Conservation (phyloP, 768 basidiomycete species). For the Mrakia gelida region DNA sequence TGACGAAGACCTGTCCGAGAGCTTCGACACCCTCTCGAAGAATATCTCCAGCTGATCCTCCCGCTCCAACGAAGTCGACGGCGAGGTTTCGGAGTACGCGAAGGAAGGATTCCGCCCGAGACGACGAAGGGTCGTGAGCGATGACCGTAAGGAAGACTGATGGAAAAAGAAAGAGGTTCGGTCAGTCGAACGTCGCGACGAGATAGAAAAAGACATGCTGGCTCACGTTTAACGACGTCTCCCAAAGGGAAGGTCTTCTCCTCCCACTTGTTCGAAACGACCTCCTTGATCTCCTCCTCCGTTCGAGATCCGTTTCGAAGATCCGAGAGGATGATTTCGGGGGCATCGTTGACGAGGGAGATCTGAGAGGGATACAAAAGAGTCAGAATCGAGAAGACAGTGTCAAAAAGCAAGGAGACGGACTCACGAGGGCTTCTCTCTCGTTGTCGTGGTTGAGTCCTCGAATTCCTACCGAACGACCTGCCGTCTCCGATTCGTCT, state of each 20-base stretch:
- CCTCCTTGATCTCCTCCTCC: neutral
- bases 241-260: slow-evolving; percentile 57
- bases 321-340: slow-evolving; percentile 60
- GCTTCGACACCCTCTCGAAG: slow-evolving; percentile 68
- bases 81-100: slow-evolving; percentile 57
- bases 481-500: slow-evolving; percentile 46
- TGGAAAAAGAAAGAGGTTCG: too few species aligned
- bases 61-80: slow-evolving; percentile 57
- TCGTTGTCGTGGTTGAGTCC: slow-evolving; percentile 62
- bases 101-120: slow-evolving; percentile 67
- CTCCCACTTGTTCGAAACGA: slow-evolving; percentile 42
- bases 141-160: slow-evolving; percentile 68
- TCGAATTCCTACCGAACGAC: slow-evolving; percentile 65
- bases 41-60: slow-evolving; percentile 52
- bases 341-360: slow-evolving; percentile 65
- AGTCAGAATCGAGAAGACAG: neutral
- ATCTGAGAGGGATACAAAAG: slow-evolving; percentile 40
- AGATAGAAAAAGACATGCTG: too few species aligned
- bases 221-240: slow-evolving; percentile 55
- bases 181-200: too few species aligned
- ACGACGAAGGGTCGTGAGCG: slow-evolving; percentile 63
- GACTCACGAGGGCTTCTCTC: slow-evolving; percentile 55
- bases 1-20: slow-evolving; percentile 54
- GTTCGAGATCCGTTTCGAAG: neutral
- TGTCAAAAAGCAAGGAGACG: neutral